phyloP scores from a whole-genome alignment of 164 flowering plant species.

The Magnolia kwangsiensis region DNA sequence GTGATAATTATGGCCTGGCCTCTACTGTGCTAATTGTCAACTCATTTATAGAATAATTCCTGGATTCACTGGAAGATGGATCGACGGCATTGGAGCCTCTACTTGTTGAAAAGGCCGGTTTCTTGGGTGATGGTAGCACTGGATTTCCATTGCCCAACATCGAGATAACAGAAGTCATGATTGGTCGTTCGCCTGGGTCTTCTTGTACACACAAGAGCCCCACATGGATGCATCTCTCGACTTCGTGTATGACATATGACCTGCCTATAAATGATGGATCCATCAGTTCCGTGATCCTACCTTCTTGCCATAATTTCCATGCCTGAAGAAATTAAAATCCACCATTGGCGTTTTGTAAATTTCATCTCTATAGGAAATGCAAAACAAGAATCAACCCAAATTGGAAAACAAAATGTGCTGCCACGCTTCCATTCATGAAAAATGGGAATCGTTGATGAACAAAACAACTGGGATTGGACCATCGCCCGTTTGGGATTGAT shows the following conservation, averaged over 20 bases:
- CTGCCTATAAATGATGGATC: conserved; percentile 1
- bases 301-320: conserved; percentile 14
- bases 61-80: neutral
- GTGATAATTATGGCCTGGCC: neutral
- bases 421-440: no score
- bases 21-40: neutral
- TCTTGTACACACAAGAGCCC: conserved; percentile 16
- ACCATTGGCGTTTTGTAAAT: no score
- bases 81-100: neutral
- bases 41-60: neutral
- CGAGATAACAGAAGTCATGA: neutral
- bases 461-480: no score
- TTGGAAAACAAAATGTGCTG: no score
- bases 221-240: conserved; percentile 16
- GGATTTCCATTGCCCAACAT: neutral
- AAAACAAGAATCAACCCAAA: no score
- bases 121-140: neutral
- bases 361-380: no score
- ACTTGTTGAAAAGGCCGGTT: neutral
- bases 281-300: conserved; percentile 1
- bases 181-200: conserved; percentile 11
- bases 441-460: no score
- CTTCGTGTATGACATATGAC: neutral
- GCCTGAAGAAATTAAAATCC: neutral
- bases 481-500: no score